phyloP scores from a whole-genome alignment of 495 filamentous ascomycete species.

The Pyronema omphalodes region DNA sequence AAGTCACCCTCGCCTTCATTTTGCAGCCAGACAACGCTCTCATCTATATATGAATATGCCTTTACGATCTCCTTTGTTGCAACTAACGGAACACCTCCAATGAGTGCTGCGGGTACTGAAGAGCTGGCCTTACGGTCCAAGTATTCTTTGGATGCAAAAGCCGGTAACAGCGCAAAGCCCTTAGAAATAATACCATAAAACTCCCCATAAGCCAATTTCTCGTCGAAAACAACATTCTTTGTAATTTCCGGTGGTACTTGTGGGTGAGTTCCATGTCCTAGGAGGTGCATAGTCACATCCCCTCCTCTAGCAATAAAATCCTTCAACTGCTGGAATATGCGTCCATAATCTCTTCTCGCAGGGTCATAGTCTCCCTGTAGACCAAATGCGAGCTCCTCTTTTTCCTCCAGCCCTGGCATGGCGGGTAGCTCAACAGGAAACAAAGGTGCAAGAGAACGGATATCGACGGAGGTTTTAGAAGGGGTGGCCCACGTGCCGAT shows the following conservation, averaged over 20 bases:
- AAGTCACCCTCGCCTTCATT: constrained; percentile 13
- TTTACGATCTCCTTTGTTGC: constrained; percentile 15
- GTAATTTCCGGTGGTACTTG: constrained; percentile 6
- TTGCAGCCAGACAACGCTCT: constrained; percentile 18
- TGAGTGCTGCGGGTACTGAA: constrained; percentile 18
- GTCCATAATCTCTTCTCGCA: constrained; percentile 13
- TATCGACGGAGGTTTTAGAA: neutral
- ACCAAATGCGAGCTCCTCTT: constrained; percentile 13
- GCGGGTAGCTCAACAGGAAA: constrained; percentile 6
- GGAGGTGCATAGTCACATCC: constrained; percentile 11
- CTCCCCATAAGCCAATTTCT: constrained; percentile 14
- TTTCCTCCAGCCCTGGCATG: neutral
- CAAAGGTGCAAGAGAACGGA: constrained; percentile 12
- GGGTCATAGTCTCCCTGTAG: constrained; percentile 19
- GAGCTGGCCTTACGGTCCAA: constrained; percentile 19
- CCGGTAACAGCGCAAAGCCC: constrained; percentile 17
- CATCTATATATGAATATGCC: constrained; percentile 21
- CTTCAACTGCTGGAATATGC: constrained; percentile 7
- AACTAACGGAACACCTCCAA: constrained; percentile 20
- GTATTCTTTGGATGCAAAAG: constrained; percentile 18
- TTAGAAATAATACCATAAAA: constrained; percentile 17
- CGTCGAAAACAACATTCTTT: constrained; percentile 16
- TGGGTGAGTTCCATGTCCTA: constrained; percentile 13
- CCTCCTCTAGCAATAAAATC: neutral
- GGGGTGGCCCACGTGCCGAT: constrained; percentile 10